Base-by-base conservation (phyloP, 345 rosid genomes). In the Acer negundo region DNA sequence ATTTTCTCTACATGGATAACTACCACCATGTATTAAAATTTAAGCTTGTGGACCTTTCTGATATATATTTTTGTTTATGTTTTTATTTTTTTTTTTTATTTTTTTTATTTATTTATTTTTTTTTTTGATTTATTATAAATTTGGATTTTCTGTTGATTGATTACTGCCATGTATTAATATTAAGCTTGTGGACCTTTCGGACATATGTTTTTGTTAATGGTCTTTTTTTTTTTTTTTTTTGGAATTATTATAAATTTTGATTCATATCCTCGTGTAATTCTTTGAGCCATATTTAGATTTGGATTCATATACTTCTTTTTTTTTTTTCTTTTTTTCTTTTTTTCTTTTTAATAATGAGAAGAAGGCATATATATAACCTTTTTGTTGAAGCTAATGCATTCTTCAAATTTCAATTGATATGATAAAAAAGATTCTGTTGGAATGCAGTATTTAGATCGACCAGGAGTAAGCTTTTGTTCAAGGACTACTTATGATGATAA, bases 401-500 rank as follows among this genome's bases (percentile, higher is more conserved):
- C 62, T 23, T 65, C 28, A 42, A 66, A 19, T 53, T 28, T 75
- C 40, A n/a, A 51, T 61, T n/a, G 47, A 47, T 66, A 26, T 8
- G 72, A 67, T 49, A 22, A 70, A 67, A 62, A n/a, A 53, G 4
- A 28, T 12, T 59, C 49, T 53, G 44, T 20, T 24, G 63, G 79
- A 55, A 35, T 80, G 84, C 84, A 89, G 92, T 77, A 80, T 76
- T 73, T 89, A 79, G 89, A 89, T 82, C 84, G 83, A 62, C 86
- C 89, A 17, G 90, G 90, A 76, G 82, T 87, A 71, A 84, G 84
- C 78, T 89, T 82, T 80, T 89, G 92, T 80, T 84, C 82, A 47
- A 83, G 90, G 83, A 84, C 89, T 63, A 87, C 92, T 38, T 84
- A 85, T 70, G 88, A 89, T 74, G 92, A 89, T 65, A 87, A 89